Base-by-base conservation (phyloP, 1,139 yeast genomes). In the Blastobotrys capitulatus region DNA sequence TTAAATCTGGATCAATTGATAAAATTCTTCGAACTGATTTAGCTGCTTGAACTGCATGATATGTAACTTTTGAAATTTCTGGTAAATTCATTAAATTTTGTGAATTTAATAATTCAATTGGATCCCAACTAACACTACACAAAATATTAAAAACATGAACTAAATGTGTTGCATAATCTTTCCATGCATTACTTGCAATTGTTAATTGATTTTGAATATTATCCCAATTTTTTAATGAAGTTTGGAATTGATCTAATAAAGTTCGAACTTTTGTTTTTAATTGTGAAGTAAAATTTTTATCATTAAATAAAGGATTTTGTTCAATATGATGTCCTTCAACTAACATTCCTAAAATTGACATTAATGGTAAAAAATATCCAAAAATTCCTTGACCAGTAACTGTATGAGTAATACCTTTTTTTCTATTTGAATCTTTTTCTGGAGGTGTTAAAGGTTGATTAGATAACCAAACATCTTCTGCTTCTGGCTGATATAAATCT, bases 391-490 rank as follows among this genome's bases (percentile, higher is more conserved):
- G 58, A 10, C 59, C 60, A n/a, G 58, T 52, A 16, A 57, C 60
- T 35, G 49, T 44, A 38, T 52, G 54, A 38, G 50, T 45, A 9
- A 56, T 45, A 13, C 63, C 63, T 18, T 52, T 43, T 27, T 54
- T 43, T 19, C 47, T 39, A 22, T 60, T 41, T 18, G 51, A 48
- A 1, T 62, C 57, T 20, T 60, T 63, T 42, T 60, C 65, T 5
- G 65, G 61, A 15, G 59, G 58, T 6, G 57, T 48, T 20, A 57
- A 41, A 27, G 48, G 47, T 27, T 42, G 57, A 34, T 56, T 58
- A 6, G 65, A 61, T 7, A 57, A 55, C 74, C 74, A 72, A 3
- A 63, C 47, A 1, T 56, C 60, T 36, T 70, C 73, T 42, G 58
- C 57, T 48, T 68, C 63, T 0, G 76, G 75, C 10, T 65, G 59